Base-by-base conservation (phyloP, 768 basidiomycete species). In the Tylopilus rubrobrunneus region DNA sequence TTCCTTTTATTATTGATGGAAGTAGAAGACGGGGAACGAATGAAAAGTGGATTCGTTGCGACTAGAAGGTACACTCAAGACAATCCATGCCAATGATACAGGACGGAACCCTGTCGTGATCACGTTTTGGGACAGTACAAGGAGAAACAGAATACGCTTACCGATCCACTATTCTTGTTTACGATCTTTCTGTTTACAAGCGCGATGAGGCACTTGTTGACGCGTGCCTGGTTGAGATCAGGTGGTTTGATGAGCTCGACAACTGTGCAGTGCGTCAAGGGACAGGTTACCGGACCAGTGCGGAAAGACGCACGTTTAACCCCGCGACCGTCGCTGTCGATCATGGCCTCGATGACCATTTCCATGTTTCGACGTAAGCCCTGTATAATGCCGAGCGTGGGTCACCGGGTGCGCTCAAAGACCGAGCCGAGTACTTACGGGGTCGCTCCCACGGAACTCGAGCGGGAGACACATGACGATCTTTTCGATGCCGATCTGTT, bases 141-240 rank as follows among this genome's bases (percentile, higher is more conserved):
- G 37, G 4, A 17, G 0, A 15, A 41, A 10, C 1, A 9, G 7
- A 40, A 0, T 0, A 7, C 36, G 61, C 82, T 47, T 53, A 85
- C 85, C 2, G 83, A 80, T 46, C 73, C 74, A 46, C 77, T 89
- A 41, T 89, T 84, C 69, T 94, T 95, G 52, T 74, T 76, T 1
- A 93, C 89, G 19, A 90, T 79, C 65, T 95, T 96, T 46, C 90
- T 79, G 64, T 87, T 87, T 5, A 95, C 92, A 7, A 98, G 75
- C 2, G 92, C 91, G 49, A 98, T 92, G 36, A 98, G 76, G 61
- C 92, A 96, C 67, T 92, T 95, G 70, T 97, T 96, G 40, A 92
- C 94, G 41, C 89, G 80, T 8, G 92, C 88, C 73, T 96, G 93
- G 49, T 86, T 90, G 36, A 96, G 78, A 57, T 92, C 89, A 0